Base-by-base conservation (phyloP, 306 rosid genomes). In the Senna tora region DNA sequence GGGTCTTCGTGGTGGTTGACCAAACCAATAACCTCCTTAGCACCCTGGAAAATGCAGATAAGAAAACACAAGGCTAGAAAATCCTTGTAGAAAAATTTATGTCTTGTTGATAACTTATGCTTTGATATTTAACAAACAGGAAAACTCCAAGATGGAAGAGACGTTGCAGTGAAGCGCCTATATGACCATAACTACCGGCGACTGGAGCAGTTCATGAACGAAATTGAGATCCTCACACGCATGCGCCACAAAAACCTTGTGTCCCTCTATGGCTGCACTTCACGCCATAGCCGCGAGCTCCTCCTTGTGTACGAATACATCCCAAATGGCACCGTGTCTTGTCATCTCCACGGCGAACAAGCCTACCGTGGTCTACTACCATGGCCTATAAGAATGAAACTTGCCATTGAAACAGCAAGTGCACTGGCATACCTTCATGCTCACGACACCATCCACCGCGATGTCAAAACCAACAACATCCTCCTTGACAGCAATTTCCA, bases 221-320 rank as follows among this genome's bases (percentile, higher is more conserved):
- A 87, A 75, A 63, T 90, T 43, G 71, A 84, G 75, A 87, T 90
- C 61, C 89, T 90, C 19, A 74, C 91, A 1, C 79, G 87, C 9
- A 75, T 87, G 58, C 87, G 81, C 80, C 96, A 90, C 32, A 67
- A 7, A 66, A 84, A 84, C 65, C 84, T 90, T 17, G 93, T 90
- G 28, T 57, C 87, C 75, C 90, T 88, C 8, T 90, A 84, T 64
- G 92, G 96, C 58, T 84, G 87, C 82, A 90, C 96, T 56, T 88
- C 92, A 38, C 74, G 28, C 17, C 87, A 17, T 36, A 75, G 91
- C 73, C 84, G 77, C 15, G 88, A 86, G 17, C 93, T 90, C 16
- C 80, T 90, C 49, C 87, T 90, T 1, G 96, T 90, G 16, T 87
- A 87, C 36, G 93, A 90, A 63, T 89, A 68, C 67, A 76, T 89